These are phyloP conservation scores for Mytilinidion resinicola DNA, from an alignment of 495 filamentous ascomycete genomes.

Conservation along the genomic window DNA sequence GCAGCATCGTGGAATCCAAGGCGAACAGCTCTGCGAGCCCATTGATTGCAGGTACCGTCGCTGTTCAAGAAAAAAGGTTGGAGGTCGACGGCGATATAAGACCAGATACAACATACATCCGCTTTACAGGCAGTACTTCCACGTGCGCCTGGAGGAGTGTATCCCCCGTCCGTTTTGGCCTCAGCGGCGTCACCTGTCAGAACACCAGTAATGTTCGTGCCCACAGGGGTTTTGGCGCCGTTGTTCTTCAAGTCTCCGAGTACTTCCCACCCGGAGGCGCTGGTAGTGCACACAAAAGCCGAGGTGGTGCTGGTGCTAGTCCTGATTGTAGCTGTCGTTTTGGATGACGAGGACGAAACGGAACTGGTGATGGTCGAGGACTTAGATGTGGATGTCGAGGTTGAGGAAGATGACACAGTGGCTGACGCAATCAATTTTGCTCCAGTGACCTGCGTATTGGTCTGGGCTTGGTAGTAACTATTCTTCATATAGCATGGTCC, in stretches of 20 bases:
- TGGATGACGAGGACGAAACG: neutral
- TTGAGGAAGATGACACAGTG: neutral
- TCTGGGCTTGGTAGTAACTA: neutral
- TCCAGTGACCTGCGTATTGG: neutral
- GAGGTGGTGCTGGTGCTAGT: neutral
- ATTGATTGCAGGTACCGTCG: constrained; percentile 20
- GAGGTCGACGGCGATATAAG: neutral
- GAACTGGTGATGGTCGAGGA: neutral
- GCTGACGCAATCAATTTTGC: neutral
- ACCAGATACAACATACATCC: neutral
- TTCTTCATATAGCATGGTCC: neutral
- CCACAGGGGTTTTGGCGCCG: neutral
- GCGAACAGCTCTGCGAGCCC: constrained; percentile 25
- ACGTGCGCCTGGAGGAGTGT: neutral
- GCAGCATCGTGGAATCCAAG: constrained; percentile 30
- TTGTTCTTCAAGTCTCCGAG: neutral
- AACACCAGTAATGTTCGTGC: neutral
- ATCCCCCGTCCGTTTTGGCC: neutral
- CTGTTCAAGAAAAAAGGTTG: constrained; percentile 10
- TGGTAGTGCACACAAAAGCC: neutral
- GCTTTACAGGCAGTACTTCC: neutral
- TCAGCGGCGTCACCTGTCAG: neutral
- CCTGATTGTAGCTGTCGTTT: no score
- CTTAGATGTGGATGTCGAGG: neutral
- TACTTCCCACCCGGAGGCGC: neutral